Evolutionary conservation across 805 yeast genomes (phyloP), one percentile per base, ranked within the genome.

Genomic region (Debaryomyces prosopidis): DNA sequence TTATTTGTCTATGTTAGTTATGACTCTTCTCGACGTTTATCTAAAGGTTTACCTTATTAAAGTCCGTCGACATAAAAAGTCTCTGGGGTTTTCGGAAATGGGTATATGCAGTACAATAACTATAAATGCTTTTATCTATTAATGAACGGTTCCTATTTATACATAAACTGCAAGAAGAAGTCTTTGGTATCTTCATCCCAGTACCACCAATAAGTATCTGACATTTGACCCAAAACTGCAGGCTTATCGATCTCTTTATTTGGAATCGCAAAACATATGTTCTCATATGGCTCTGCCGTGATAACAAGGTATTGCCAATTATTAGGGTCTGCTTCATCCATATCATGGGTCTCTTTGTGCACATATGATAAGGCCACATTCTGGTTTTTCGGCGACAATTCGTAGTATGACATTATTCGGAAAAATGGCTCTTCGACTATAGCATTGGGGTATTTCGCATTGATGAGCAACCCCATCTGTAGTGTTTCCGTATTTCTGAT

Each of bases 271-370:
- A 92, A 70, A 1, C 85, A 87, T 8, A 89, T 72, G 47, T 84
- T 89, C 49, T 89, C 92, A 62, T 89, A 94, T 1, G 97, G 97
- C 60, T 89, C 96, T 2, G 85, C 94, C n/a, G 90, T 83, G 0
- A 91, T 66, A 9, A 91, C 82, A 51, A 94, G 55, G 60, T 84
- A 91, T 64, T 87, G 95, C 63, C 60, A 81, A 8, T 71, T 68
- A 33, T 69, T 65, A 41, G 66, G 57, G n/a, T 57, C 61, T 7
- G 46, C 23, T 6, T 52, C 59, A 10, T 54, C 62, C 11, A 41
- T 42, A 15, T 50, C 52, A 6, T 51, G 54, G 15, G 51, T 48
- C 19, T 58, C 54, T 18, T 50, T 42, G 18, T 57, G 54, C 11
- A 62, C 46, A 37, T 53, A 65, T 4, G 62, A 51, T 17, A 71